Evolutionary conservation across 805 yeast species (phyloP).

Genomic region (Scheffersomyces lignosus): DNA sequence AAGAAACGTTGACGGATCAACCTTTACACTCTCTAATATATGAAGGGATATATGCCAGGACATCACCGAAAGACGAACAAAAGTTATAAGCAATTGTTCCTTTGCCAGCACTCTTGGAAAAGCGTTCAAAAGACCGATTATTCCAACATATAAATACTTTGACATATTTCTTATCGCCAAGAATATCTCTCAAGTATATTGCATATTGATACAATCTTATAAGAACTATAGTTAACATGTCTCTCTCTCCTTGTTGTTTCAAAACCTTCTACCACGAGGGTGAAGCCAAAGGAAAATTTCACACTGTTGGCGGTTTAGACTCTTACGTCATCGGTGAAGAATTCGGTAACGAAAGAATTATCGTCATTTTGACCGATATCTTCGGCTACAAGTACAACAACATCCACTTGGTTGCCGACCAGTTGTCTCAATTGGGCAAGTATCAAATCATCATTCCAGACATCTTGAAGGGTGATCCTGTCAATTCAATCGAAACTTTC

Average conservation of each 20-base stretch:
- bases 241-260: slow-evolving; percentile 19
- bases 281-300: slow-evolving; percentile 20
- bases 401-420: slow-evolving; percentile 29
- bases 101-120: too few relatives aligned
- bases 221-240: too few relatives aligned
- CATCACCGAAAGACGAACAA: too few relatives aligned
- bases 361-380: slow-evolving; percentile 30
- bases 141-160: too few relatives aligned
- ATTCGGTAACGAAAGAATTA: slow-evolving; percentile 15
- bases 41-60: too few relatives aligned
- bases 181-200: too few relatives aligned
- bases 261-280: slow-evolving; percentile 28
- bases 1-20: too few relatives aligned
- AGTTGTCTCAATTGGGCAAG: slow-evolving; percentile 11
- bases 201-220: too few relatives aligned
- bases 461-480: slow-evolving; percentile 26
- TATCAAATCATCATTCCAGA: slow-evolving; percentile 30
- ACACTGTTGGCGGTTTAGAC: slow-evolving; percentile 23
- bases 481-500: slow-evolving; percentile 1
- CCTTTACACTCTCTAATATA: too few relatives aligned
- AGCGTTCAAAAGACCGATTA: too few relatives aligned
- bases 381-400: slow-evolving; percentile 30
- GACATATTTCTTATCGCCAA: too few relatives aligned
- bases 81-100: too few relatives aligned
- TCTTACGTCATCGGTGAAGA: slow-evolving; percentile 27